phyloP scores from a whole-genome alignment of 1,284 basidiomycete species.

The Coniferiporia sulphurascens region DNA sequence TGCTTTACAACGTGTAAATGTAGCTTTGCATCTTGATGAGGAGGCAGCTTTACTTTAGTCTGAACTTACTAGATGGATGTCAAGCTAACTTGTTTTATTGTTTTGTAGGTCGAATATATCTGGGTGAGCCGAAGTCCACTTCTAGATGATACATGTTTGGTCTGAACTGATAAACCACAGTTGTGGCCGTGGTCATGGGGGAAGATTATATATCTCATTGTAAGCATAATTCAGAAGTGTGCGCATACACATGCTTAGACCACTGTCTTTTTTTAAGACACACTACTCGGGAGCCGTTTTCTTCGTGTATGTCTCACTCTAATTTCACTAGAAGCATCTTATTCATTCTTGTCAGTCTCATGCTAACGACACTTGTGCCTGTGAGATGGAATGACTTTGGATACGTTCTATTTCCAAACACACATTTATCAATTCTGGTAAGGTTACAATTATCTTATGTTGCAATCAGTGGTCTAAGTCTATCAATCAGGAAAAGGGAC shows the following conservation, averaged over 20 bases:
- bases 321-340: too few species aligned
- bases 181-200: slow-evolving; percentile 1
- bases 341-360: neutral
- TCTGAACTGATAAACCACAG: neutral
- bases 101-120: slow-evolving; percentile 4
- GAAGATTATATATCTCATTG: slow-evolving; percentile 2
- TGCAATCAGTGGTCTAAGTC: too few species aligned
- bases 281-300: slow-evolving; percentile 2
- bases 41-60: neutral
- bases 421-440: neutral
- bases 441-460: neutral
- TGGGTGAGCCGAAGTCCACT: neutral
- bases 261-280: neutral
- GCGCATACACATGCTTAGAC: neutral
- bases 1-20: neutral
- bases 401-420: neutral
- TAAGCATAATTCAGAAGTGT: neutral
- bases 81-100: neutral
- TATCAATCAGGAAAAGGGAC: neutral
- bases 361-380: neutral
- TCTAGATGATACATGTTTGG: too few species aligned
- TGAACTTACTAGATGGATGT: neutral
- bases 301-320: neutral
- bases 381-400: slow-evolving; percentile 3
- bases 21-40: slow-evolving; percentile 1